Evolutionary conservation across 768 basidiomycete genomes (phyloP), one percentile per base, ranked within the genome.

Genomic region (Rhizopogon sp.): DNA sequence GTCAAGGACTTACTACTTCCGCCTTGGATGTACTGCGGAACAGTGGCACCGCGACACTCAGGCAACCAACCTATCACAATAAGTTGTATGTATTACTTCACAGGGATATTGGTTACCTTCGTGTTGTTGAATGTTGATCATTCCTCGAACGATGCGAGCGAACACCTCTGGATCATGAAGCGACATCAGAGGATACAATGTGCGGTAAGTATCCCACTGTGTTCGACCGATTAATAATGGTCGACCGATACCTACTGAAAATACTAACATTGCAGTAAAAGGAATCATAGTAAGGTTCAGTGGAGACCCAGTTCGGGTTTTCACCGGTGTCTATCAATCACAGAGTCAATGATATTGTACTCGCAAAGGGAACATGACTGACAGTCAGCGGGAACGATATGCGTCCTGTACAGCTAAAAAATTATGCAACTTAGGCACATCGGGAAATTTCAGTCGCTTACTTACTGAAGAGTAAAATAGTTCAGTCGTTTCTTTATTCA

Each of bases 361-460:
- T 43, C 33, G 29, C 35, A 35, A 22, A 5, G n/a, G 28, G 41
- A 35, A 25, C 14, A 6, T 14, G 3, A 62, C 80, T 60, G 60
- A 85, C 83, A 85, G 61, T 86, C 84, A 1, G 81, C 83, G 13
- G 85, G 84, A 2, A 78, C 76, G 44, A 85, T 80, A 61, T 85
- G 84, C 0, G 79, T 81, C 47, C 85, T 63, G 58, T 87, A 86
- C 1, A 85, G 65, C 77, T 81, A 56, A 5, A 42, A 11, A 8
- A 13, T 8, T 9, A 22, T 25, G 29, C 39, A 41, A 50, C 33
- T 35, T 31, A 16, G 40, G 28, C n/a, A 17, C 9, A 43, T 20
- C n/a, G 29, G 4, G 6, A n/a, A 40, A 37, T 3, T 22, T 28
- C 16, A 37, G 13, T 13, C 5, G 3, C 11, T 57, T 52, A 80